phyloP scores from a whole-genome alignment of 2,329 filamentous ascomycete species.

The Pseudodiploospora longispora region DNA sequence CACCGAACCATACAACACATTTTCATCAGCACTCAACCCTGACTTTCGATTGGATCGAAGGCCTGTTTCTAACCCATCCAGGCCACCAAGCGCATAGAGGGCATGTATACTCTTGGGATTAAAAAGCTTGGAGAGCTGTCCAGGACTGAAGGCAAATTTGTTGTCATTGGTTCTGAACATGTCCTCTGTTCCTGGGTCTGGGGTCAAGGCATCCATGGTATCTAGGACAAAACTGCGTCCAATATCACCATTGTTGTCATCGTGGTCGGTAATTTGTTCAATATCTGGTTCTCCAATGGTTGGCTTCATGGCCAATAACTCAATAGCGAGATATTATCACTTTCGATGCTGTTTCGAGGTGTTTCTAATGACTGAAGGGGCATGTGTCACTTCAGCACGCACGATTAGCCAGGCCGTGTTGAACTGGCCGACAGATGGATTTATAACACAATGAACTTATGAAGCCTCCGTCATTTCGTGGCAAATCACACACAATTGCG shows the following conservation, averaged over 20 bases:
- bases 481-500: too few relatives aligned
- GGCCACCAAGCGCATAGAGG: constrained; percentile 66
- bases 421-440: too few relatives aligned
- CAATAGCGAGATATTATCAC: too few relatives aligned
- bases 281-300: too few relatives aligned
- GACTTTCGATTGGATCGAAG: constrained; percentile 55
- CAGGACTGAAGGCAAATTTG: constrained; percentile 4
- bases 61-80: constrained; percentile 66
- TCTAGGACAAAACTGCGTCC: constrained; percentile 14
- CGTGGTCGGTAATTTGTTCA: too few relatives aligned
- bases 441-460: too few relatives aligned
- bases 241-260: neutral
- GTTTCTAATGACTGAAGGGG: too few relatives aligned
- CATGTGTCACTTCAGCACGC: too few relatives aligned
- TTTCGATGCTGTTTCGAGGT: too few relatives aligned
- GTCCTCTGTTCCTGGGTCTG: constrained; percentile 62
- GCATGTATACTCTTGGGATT: constrained; percentile 72
- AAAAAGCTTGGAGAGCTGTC: constrained; percentile 65
- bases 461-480: too few relatives aligned
- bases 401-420: too few relatives aligned
- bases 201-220: constrained; percentile 23
- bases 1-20: constrained; percentile 52
- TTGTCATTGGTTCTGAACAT: constrained; percentile 45
- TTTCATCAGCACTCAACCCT: constrained; percentile 66
- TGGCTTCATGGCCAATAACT: too few relatives aligned